Conservation (phyloP, 1,284 basidiomycete species). For the Apiotrichum akiyoshidainum region DNA sequence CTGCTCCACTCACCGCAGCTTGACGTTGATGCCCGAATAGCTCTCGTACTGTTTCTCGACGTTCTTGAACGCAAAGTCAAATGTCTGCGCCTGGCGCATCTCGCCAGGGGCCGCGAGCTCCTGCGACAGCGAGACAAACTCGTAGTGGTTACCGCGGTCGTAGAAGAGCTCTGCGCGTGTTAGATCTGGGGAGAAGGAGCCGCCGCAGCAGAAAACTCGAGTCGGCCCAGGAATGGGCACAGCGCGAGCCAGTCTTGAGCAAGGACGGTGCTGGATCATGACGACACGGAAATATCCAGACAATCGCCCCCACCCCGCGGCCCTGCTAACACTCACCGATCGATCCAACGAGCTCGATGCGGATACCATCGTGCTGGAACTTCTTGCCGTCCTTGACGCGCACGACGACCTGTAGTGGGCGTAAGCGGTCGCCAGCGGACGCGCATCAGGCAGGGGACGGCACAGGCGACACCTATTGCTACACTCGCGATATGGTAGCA, state of each 20-base stretch:
- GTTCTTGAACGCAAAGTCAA: slow-evolving; percentile 96
- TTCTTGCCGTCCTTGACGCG: slow-evolving; percentile 93
- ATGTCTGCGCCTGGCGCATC: slow-evolving; percentile 89
- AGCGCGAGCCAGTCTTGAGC: too few relatives aligned
- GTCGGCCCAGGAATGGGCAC: background rate
- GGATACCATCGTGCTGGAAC: slow-evolving; percentile 91
- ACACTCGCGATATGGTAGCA: too few relatives aligned
- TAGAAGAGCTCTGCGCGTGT: slow-evolving; percentile 74
- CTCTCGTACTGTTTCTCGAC: slow-evolving; percentile 99
- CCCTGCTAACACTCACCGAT: slow-evolving; percentile 64
- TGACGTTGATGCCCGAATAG: slow-evolving; percentile 97
- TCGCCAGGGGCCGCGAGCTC: slow-evolving; percentile 92
- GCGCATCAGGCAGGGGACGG: too few relatives aligned
- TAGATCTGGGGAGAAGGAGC: background rate
- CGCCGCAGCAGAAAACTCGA: background rate
- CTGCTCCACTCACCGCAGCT: slow-evolving; percentile 66
- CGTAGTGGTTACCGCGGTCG: slow-evolving; percentile 88
- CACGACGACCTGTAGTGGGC: slow-evolving; percentile 65
- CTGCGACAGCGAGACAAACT: slow-evolving; percentile 92
- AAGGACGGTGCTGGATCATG: background rate
- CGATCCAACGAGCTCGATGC: slow-evolving; percentile 94
- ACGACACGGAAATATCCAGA: too few relatives aligned
- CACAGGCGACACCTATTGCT: too few relatives aligned
- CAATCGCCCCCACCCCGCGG: background rate
- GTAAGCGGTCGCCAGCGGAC: too few relatives aligned